phyloP scores from a whole-genome alignment of 345 rosid species.

The Eucalyptus pumila region DNA sequence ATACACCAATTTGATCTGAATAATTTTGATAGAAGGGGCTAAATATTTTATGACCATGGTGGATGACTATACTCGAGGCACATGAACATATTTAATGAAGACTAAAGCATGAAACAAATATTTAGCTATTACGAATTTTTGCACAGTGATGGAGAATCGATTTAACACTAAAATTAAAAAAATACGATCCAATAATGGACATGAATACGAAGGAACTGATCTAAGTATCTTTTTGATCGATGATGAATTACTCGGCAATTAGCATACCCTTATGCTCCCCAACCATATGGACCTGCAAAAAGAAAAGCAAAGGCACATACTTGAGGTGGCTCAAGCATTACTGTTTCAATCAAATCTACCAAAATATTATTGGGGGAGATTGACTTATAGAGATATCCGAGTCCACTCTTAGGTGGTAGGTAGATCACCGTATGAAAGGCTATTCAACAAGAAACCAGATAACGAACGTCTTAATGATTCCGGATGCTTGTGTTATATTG shows the following conservation, averaged over 20 bases:
- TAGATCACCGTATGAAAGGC: neutral
- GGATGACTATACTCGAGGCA: neutral
- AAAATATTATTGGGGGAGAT: neutral
- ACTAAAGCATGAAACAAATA: neutral
- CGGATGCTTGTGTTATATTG: neutral
- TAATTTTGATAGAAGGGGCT: neutral
- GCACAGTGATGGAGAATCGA: neutral
- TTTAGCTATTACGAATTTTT: neutral
- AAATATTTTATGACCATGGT: neutral
- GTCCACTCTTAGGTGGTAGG: neutral
- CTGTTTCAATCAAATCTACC: neutral
- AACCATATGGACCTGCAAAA: neutral
- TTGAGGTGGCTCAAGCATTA: neutral
- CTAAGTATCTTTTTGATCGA: neutral
- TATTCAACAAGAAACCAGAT: neutral
- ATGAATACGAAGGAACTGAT: neutral
- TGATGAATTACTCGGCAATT: neutral
- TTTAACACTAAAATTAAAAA: neutral
- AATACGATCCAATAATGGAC: neutral
- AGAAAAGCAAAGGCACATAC: neutral
- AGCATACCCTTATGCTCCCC: neutral
- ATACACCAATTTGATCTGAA: neutral
- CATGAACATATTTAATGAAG: neutral
- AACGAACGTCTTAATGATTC: neutral
- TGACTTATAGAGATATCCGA: neutral